Conservation (phyloP, 2,329 filamentous ascomycete genomes). For the Sclerotinia nivalis region DNA sequence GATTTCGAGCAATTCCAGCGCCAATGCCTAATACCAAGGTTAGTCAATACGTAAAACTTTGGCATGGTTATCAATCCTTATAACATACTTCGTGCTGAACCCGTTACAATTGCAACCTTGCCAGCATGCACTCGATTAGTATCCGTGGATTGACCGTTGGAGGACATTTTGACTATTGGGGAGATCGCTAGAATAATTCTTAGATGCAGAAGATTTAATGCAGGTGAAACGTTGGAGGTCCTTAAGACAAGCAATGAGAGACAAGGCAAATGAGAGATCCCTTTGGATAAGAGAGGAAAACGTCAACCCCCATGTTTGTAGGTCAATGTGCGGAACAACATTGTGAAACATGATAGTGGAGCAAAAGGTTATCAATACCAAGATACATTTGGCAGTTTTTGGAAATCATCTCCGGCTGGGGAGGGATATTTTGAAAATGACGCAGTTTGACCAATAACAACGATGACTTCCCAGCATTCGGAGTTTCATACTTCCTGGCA, state of each 20-base stretch:
- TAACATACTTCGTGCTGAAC: slow-evolving; percentile 67
- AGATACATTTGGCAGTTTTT: not conserved
- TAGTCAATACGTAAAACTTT: not conserved
- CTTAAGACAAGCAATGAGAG: not conserved
- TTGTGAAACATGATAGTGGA: not conserved
- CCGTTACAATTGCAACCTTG: slow-evolving; percentile 75
- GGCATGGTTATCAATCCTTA: slow-evolving; percentile 1
- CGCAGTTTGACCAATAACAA: too few species aligned
- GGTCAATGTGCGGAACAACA: not conserved
- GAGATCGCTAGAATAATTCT: not conserved
- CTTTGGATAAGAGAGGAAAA: not conserved
- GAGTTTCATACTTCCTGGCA: too few species aligned
- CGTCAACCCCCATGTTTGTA: slow-evolving; percentile 4
- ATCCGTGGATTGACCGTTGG: not conserved
- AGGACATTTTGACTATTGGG: not conserved
- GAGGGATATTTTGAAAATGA: too few species aligned
- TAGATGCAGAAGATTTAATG: not conserved
- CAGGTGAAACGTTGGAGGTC: not conserved
- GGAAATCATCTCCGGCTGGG: not conserved
- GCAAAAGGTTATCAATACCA: not conserved
- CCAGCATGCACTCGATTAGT: slow-evolving; percentile 50
- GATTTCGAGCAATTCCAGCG: slow-evolving; percentile 57
- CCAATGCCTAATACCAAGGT: slow-evolving; percentile 64
- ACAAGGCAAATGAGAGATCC: not conserved
- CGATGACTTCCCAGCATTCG: too few species aligned